Percentiles rank a stretch among this genome's conserved stretches.
phyloP scores from a whole-genome alignment of 495 filamentous ascomycete species.

The Neurospora tetrasperma region DNA sequence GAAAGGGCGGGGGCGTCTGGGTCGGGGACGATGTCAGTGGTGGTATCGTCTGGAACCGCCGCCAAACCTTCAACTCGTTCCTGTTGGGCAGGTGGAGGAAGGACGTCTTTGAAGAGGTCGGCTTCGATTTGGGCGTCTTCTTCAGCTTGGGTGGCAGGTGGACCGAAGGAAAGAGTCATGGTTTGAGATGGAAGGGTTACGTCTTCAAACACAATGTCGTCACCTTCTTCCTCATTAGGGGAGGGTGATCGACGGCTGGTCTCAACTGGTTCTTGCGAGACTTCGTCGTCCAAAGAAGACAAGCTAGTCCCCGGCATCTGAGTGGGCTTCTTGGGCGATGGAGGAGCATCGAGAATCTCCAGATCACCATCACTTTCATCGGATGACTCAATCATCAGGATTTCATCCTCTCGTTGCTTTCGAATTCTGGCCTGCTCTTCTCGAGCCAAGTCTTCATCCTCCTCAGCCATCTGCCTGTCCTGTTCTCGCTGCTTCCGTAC shows the following conservation, averaged over 20 bases:
- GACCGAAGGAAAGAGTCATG: not conserved
- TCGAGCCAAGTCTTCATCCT: slow-evolving; percentile 42
- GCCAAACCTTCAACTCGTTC: slow-evolving; percentile 1
- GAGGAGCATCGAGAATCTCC: slow-evolving; percentile 43
- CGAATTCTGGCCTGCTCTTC: slow-evolving; percentile 32
- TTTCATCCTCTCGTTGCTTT: slow-evolving; percentile 18
- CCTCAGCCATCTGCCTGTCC: slow-evolving; percentile 36
- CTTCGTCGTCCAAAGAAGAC: slow-evolving; percentile 8
- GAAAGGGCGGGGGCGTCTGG: slow-evolving; percentile 22
- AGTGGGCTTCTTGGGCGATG: slow-evolving; percentile 7
- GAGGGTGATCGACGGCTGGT: slow-evolving; percentile 3
- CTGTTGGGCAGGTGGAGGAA: not conserved
- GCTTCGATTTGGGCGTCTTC: slow-evolving; percentile 21
- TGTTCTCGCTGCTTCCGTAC: slow-evolving; percentile 35
- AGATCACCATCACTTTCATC: slow-evolving; percentile 41
- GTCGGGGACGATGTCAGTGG: slow-evolving; percentile 10
- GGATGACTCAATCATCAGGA: slow-evolving; percentile 37
- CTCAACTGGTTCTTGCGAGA: not conserved
- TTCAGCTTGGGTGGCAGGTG: slow-evolving; percentile 1
- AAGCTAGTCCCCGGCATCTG: slow-evolving; percentile 10
- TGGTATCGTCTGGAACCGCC: slow-evolving; percentile 19
- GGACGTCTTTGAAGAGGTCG: slow-evolving; percentile 10
- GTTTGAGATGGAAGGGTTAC: slow-evolving; percentile 15
- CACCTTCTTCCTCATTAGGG: slow-evolving; percentile 18
- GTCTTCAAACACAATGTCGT: slow-evolving; percentile 30